These are phyloP conservation scores for Vitis hybrid DNA, from an alignment of 177 flowering plant species.

Conservation along the genomic window DNA sequence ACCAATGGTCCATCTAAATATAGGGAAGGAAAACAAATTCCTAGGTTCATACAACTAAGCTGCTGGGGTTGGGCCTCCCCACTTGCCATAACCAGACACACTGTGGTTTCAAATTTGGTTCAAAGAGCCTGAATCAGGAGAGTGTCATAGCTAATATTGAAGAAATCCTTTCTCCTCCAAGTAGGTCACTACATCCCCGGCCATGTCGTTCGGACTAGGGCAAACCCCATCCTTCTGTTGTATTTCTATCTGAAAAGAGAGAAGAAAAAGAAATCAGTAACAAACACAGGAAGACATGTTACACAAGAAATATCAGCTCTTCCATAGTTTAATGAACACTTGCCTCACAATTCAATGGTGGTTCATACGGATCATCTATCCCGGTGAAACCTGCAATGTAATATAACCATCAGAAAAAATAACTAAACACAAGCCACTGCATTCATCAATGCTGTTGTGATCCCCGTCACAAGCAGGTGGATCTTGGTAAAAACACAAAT, in stretches of 20 bases:
- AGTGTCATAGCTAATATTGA: slow-evolving; percentile 17
- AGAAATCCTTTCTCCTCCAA: slow-evolving; percentile 57
- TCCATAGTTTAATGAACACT: background rate
- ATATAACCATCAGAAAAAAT: background rate
- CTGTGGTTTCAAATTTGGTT: too few species aligned
- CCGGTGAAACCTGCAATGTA: slow-evolving; percentile 65
- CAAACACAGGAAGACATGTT: background rate
- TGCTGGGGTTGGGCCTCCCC: too few species aligned
- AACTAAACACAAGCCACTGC: too few species aligned
- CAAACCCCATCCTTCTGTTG: slow-evolving; percentile 37
- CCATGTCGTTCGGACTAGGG: slow-evolving; percentile 50
- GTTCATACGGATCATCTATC: slow-evolving; percentile 76
- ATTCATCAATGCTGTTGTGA: too few species aligned
- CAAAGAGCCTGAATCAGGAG: too few species aligned
- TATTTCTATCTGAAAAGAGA: slow-evolving; percentile 44
- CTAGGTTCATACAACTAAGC: too few species aligned
- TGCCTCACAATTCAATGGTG: slow-evolving; percentile 71
- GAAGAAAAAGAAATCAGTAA: background rate
- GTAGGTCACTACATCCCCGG: slow-evolving; percentile 49
- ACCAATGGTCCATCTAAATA: too few species aligned
- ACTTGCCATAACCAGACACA: too few species aligned
- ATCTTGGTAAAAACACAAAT: too few species aligned
- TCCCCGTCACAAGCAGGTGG: too few species aligned
- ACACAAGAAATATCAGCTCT: background rate
- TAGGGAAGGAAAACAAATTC: too few species aligned